These are phyloP conservation scores for Pythium plurisporium DNA, from an alignment of 352 stramenopile species.

Conservation along the genomic window DNA sequence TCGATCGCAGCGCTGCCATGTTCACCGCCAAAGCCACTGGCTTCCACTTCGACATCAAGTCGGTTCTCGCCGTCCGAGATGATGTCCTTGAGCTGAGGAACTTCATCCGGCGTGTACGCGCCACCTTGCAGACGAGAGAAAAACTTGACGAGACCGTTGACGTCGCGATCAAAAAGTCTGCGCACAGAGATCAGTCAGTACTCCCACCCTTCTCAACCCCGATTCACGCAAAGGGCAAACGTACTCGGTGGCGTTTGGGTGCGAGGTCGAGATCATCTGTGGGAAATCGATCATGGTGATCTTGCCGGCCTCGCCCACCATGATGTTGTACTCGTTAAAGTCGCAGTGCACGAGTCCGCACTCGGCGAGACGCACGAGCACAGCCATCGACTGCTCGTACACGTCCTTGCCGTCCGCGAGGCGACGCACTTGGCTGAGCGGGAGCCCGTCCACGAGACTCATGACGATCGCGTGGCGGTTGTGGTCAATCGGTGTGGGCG, in stretches of 20 bases:
- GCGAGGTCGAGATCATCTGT: constrained; percentile 99
- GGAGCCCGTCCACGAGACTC: constrained; percentile 93
- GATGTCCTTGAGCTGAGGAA: constrained; percentile 30
- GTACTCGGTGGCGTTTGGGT: constrained; percentile 97
- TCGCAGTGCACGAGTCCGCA: constrained; percentile 99
- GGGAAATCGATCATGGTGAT: constrained; percentile 99
- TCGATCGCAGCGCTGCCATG: constrained; percentile 27
- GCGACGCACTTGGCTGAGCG: constrained; percentile 94
- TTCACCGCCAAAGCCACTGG: constrained; percentile 45
- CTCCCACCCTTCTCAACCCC: background rate
- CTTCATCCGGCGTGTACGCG: constrained; percentile 67
- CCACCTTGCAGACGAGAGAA: constrained; percentile 86
- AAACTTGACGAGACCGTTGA: constrained; percentile 95
- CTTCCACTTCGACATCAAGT: constrained; percentile 41
- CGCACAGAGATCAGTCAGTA: background rate
- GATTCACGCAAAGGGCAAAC: constrained; percentile 19
- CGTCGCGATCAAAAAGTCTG: constrained; percentile 93
- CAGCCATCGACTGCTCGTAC: constrained; percentile 94
- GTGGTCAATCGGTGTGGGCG: constrained; percentile 95
- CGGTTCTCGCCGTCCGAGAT: constrained; percentile 28
- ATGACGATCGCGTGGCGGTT: constrained; percentile 98
- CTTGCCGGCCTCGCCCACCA: constrained; percentile 92
- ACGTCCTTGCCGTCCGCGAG: constrained; percentile 92
- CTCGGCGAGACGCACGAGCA: constrained; percentile 95
- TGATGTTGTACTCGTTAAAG: constrained; percentile 99